Percentiles rank a stretch among this genome's conserved stretches.
Evolutionary conservation across 176 grass and related monocot genomes (phyloP).

Genomic region (Oryza meyeriana): DNA sequence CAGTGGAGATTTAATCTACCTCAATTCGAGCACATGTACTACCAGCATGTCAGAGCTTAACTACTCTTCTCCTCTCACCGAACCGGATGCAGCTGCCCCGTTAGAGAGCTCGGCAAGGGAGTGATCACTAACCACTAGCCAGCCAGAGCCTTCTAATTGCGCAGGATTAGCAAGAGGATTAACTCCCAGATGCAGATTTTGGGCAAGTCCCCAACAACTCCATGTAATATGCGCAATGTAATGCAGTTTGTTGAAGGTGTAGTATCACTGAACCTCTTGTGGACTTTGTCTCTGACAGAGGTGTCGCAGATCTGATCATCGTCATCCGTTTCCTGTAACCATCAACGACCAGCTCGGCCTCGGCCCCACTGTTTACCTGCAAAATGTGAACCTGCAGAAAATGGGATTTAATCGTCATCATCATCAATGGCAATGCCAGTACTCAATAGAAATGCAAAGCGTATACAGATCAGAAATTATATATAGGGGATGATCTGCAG

Average conservation of each 20-base stretch:
- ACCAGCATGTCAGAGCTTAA: background rate
- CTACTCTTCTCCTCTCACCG: background rate
- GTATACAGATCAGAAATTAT: background rate
- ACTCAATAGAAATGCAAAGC: background rate
- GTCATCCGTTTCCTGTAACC: background rate
- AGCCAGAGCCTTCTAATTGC: conserved; percentile 2
- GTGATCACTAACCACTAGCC: background rate
- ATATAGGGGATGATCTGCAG: background rate
- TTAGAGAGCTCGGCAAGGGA: conserved; percentile 2
- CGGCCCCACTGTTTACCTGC: background rate
- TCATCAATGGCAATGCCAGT: background rate
- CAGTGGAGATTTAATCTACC: conserved; percentile 2
- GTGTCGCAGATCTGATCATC: background rate
- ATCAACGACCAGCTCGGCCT: background rate
- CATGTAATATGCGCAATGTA: background rate
- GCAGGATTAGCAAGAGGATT: background rate
- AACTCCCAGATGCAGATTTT: background rate
- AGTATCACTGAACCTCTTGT: background rate
- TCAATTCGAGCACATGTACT: background rate
- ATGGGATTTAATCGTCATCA: background rate
- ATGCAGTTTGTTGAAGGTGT: background rate
- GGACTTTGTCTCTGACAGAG: background rate
- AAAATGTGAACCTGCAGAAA: conserved; percentile 1
- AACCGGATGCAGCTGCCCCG: background rate
- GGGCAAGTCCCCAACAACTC: conserved; percentile 6